Conservation (phyloP, 129 eudicot species). For the Arctium minus region DNA sequence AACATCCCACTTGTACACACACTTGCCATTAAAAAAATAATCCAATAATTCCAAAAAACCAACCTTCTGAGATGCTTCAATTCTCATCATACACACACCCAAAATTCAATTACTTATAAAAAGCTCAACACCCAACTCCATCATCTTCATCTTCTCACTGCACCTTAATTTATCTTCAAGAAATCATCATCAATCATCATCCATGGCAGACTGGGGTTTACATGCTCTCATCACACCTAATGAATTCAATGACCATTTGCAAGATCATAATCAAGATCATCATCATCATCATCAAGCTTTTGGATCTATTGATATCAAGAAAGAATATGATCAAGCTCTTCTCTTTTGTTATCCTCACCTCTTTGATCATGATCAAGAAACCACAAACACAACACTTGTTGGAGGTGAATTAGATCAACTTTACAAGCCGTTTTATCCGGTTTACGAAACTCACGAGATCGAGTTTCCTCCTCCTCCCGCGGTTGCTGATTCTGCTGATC, state of each 20-base stretch:
- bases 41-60: constrained; percentile 2
- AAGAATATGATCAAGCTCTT: constrained; percentile 39
- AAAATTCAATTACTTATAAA: not conserved
- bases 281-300: constrained; percentile 1
- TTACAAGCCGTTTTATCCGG: constrained; percentile 58
- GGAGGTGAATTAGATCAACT: constrained; percentile 50
- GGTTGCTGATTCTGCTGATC: not conserved
- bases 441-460: not conserved
- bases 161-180: constrained; percentile 4
- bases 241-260: not conserved
- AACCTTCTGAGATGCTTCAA: constrained; percentile 26
- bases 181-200: not conserved
- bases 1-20: constrained; percentile 37
- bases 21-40: constrained; percentile 14
- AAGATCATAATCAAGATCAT: not conserved
- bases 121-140: constrained; percentile 22
- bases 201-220: constrained; percentile 63
- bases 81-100: not conserved
- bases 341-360: constrained; percentile 31
- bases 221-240: constrained; percentile 61
- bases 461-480: constrained; percentile 11
- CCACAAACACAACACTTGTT: not conserved
- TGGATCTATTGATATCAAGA: constrained; percentile 26
- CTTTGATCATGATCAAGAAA: constrained; percentile 6
- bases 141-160: not conserved